phyloP scores from a whole-genome alignment of 148 eudicot species.

The Chenopodium album region DNA sequence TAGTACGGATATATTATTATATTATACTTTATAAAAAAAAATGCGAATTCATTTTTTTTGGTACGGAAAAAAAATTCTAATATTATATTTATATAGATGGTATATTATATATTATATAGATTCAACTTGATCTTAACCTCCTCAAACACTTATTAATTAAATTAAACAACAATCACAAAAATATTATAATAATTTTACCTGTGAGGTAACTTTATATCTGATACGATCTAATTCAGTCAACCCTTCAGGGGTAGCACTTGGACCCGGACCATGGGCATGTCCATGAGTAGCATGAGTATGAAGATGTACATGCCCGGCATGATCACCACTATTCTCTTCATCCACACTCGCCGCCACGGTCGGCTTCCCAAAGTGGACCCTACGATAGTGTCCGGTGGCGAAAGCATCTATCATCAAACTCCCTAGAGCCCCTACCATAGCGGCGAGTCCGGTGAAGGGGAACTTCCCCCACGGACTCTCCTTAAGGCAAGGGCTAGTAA shows the following conservation, averaged over 20 bases:
- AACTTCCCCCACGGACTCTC: constrained; percentile 30
- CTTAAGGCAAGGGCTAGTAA: constrained; percentile 33
- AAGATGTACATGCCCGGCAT: constrained; percentile 9
- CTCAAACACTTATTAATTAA: no score
- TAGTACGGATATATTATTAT: no score
- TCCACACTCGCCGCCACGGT: background rate
- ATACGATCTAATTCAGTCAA: constrained; percentile 25
- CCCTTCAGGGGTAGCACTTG: constrained; percentile 21
- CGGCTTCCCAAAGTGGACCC: constrained; percentile 22
- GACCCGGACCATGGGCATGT: constrained; percentile 19
- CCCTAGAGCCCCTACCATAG: constrained; percentile 35
- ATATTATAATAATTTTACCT: constrained; percentile 22
- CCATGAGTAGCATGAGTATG: constrained; percentile 16
- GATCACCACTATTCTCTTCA: background rate
- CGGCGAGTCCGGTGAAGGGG: constrained; percentile 28
- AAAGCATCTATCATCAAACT: constrained; percentile 48
- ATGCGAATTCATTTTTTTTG: no score
- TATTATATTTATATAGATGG: no score
- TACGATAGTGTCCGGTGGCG: constrained; percentile 34
- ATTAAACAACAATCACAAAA: no score
- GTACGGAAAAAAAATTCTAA: no score
- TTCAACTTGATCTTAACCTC: no score
- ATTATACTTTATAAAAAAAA: no score
- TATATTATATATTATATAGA: no score
- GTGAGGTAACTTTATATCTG: constrained; percentile 36